Evolutionary conservation across 2,329 filamentous ascomycete species (phyloP), one percentile per base, ranked within the genome.

Genomic region (Xylariaceae sp.): DNA sequence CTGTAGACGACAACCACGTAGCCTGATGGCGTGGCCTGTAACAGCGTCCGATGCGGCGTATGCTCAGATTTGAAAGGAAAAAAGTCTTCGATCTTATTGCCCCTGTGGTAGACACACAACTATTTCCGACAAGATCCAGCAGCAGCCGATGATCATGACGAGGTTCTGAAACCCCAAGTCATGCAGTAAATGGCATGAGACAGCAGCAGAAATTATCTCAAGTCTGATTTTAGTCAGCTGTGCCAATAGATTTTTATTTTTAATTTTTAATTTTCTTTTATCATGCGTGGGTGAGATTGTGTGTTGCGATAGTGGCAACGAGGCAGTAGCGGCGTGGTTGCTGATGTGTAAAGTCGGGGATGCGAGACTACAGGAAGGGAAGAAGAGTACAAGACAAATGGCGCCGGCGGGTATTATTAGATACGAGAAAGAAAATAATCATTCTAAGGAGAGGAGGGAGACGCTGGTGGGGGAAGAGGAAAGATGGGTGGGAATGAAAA

Each of bases 1-100:
- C 58, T 53, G 58, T 37, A 51, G 55, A 56, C 61, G 43, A 63
- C 57, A 59, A 60, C 60, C 53, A 60, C 60, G 52, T 45, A 58
- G 37, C 53, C 58, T 58, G 40, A 37, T 21, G n/a, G 41, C 24
- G 35, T 39, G 36, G 43, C 47, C 40, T 50, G 26, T 37, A 35
- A 49, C 27, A 49, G 50, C 44, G 43, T 21, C 15, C 45, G 11
- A 23, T 18, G 52, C 16, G 43, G 37, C 41, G 49, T 48, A 50
- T 20, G 30, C 37, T 39, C 33, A 24, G 7, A 30, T 27, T 32
- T 37, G 24, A n/a, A 21, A 13, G 20, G 30, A 3, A 9, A 23
- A 27, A 32, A 49, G 50, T 44, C 41, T 18, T 27, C 43, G 29
- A 11, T 36, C 42, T 53, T 51, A 39, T 30, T 40, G 35, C 24